Evolutionary conservation across 495 filamentous ascomycete species (phyloP), one percentile per base, ranked within the genome.

Genomic region (Penicillium coffeae): DNA sequence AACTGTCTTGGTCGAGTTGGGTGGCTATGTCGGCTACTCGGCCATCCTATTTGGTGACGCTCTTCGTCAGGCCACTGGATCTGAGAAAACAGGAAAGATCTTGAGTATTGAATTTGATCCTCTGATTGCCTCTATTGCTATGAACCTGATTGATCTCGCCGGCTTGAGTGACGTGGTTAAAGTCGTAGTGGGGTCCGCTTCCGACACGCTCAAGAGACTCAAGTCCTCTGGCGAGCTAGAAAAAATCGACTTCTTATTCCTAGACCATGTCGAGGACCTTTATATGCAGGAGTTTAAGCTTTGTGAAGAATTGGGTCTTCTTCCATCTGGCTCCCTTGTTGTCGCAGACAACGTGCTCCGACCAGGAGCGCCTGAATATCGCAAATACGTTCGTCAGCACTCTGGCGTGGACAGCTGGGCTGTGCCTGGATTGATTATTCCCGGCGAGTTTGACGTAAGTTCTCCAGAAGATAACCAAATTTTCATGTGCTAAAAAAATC

Each of bases 11-110:
- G 72, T 87, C 19, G 85, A 88, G 59, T 65, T 87, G 3, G 85
- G 85, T 30, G 82, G 79, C n/a, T 88, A 88, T 59, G 66, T 85
- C 25, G 85, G 85, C 30, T 89, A 87, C 65, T 88, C 83, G 0
- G 77, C 80, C 21, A 75, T 89, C 34, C 68, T 84, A 1, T 89
- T 88, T 50, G 83, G 74, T 12, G 66, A 74, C 18, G 79, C 81
- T 12, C 58, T 86, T n/a, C 70, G 73, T 19, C 61, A 73, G 33
- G 69, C 72, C 8, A 76, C 78, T 21, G 80, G 79, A 27, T 25
- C 43, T 2, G 48, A 22, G 10, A 5, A 38, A 18, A 9, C 2
- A 12, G 13, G 44, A 10, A 56, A 64, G 40, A 82, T 84, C 52
- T 84, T 70, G 61, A 84, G 79, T 56, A 58, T 89, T 1, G 87